A percentile compares a stretch with the other conserved stretches of the same genome.
Conservation (phyloP, 1,284 basidiomycete species). For the Rhodotorula sp. region DNA sequence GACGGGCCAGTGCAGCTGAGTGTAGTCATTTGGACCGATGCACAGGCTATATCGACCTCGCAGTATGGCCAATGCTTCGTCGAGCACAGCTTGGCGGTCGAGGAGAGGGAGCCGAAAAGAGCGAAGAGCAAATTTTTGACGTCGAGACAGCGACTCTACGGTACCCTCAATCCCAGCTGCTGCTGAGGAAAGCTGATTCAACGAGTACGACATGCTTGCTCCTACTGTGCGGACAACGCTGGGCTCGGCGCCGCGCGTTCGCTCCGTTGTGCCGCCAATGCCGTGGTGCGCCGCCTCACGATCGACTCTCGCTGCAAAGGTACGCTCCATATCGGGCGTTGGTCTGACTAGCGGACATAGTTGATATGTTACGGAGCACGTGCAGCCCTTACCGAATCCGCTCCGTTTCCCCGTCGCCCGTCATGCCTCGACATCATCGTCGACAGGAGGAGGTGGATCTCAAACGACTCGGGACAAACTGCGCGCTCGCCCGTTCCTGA, state of each 20-base stretch:
- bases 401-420: neutral
- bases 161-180: too few relatives aligned
- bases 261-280: neutral
- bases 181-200: neutral
- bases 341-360: too few relatives aligned
- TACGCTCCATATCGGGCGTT: too few relatives aligned
- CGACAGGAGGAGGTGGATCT: slow-evolving; percentile 4
- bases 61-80: too few relatives aligned
- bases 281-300: neutral
- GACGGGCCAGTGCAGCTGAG: too few relatives aligned
- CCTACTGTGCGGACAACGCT: neutral
- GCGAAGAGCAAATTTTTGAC: neutral
- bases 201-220: neutral
- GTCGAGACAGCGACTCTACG: neutral
- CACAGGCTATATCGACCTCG: too few relatives aligned
- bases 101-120: too few relatives aligned
- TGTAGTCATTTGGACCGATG: too few relatives aligned
- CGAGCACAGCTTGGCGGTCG: too few relatives aligned
- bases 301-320: too few relatives aligned
- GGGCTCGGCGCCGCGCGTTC: neutral
- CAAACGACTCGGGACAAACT: slow-evolving; percentile 49
- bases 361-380: too few relatives aligned
- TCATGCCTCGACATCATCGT: slow-evolving; percentile 15
- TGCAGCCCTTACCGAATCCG: too few relatives aligned
- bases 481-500: slow-evolving; percentile 52